Percentiles rank a stretch among this genome's conserved stretches.
Conservation (phyloP, 2,329 filamentous ascomycete species). For the Epichloe aotearoae region DNA sequence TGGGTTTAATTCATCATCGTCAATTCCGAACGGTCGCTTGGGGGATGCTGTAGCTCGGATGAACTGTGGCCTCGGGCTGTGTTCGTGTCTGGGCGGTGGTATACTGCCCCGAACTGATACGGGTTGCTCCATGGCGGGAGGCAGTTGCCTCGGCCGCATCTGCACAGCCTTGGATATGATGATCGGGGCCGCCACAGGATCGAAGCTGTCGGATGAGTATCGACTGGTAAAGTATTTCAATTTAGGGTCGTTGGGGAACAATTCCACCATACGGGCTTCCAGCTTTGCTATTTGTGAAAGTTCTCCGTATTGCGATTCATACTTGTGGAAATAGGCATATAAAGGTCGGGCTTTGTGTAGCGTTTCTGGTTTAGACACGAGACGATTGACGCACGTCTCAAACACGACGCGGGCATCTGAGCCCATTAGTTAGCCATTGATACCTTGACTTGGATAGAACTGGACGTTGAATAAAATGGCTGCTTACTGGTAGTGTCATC, state of each 20-base stretch:
- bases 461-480: conserved; percentile 19
- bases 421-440: conserved; percentile 8
- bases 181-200: conserved; percentile 67
- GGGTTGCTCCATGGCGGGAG: conserved; percentile 41
- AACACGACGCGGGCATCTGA: conserved; percentile 89
- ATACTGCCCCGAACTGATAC: conserved; percentile 33
- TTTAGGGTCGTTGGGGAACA: conserved; percentile 81
- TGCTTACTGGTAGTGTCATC: conserved; percentile 87
- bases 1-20: conserved; percentile 61
- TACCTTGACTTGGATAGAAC: background rate
- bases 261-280: conserved; percentile 81
- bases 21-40: conserved; percentile 47
- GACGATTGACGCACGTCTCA: conserved; percentile 77
- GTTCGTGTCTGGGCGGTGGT: conserved; percentile 20
- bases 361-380: conserved; percentile 64
- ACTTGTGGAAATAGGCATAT: conserved; percentile 86
- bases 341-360: conserved; percentile 67
- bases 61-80: conserved; percentile 36
- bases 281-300: conserved; percentile 80
- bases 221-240: conserved; percentile 64
- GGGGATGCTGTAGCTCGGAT: conserved; percentile 38
- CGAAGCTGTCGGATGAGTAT: conserved; percentile 58
- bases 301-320: conserved; percentile 90
- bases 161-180: conserved; percentile 74
- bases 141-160: conserved; percentile 49